A percentile compares a stretch with the other conserved stretches of the same genome.
Conservation (phyloP, 441 rosid species). For the Viola pubescens region DNA sequence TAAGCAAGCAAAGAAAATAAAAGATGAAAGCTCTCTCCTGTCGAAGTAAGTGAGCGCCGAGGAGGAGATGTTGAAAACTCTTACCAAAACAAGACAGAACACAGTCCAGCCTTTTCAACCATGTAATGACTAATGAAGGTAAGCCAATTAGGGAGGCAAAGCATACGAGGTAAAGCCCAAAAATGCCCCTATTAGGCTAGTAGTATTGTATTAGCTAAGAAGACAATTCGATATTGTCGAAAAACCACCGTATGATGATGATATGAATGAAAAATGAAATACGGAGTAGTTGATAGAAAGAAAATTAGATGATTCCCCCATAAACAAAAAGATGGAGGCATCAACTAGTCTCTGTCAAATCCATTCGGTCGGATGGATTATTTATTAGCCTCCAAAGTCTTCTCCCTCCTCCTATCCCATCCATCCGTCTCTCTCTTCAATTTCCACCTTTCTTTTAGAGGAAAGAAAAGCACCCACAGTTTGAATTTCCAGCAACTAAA, state of each 20-base stretch:
- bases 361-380: conserved; percentile 20
- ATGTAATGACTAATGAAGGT: no score
- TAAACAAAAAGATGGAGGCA: conserved; percentile 20
- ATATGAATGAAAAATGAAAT: background rate
- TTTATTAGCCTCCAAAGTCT: background rate
- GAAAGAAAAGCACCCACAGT: background rate
- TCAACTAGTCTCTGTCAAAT: conserved; percentile 29
- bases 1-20: background rate
- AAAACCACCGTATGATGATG: no score
- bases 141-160: no score
- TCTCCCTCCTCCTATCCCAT: background rate
- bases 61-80: conserved; percentile 15
- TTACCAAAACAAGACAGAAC: background rate
- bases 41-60: conserved; percentile 22
- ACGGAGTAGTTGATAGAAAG: no score
- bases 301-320: conserved; percentile 20
- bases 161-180: no score
- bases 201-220: no score
- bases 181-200: no score
- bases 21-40: background rate
- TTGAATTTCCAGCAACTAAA: background rate
- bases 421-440: background rate
- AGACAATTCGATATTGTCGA: no score
- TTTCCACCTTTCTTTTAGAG: background rate
- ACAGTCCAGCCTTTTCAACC: background rate